Base-by-base conservation (phyloP, 192 early-diverging fungal species). In the Coemansia nantahalensis region DNA sequence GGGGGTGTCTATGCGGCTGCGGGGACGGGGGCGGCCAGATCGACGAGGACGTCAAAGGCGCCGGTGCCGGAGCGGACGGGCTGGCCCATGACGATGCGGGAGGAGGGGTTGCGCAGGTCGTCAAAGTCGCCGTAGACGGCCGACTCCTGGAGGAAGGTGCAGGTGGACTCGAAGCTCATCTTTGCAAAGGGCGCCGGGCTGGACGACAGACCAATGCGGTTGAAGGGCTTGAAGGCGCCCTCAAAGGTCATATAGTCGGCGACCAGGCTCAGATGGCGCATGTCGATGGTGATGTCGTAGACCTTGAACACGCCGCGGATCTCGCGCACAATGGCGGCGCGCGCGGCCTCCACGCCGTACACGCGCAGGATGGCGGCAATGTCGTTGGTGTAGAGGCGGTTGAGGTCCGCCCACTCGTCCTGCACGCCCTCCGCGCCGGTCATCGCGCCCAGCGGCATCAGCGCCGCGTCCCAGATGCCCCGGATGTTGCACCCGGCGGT, bases 161-260 rank as follows among this genome's bases (percentile, higher is more conserved):
- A 94, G 11, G 97, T 98, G 35, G 91, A 90, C 59, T 99, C 97
- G 67, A 91, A 99, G 62, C 86, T 90, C 97, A 99, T 99, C 79
- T 98, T 92, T 19, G 91, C 80, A 64, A 99, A 95, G 10, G 97
- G 97, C 37, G 87, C 84, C 12, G 92, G 84, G 50, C 91, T 97
- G 12, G 92, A 91, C 39, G 80, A 82, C 68, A 99, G 90, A 54
- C 94, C 92, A 57, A 89, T 89, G 21, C 95, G 87, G 82, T 93
- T 96, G 80, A 98, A 97, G 7, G 97, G 90, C 57, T 97, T 97
- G 83, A 90, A 99, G 3, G 86, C 92, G 50, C 97, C 95, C 79
- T 98, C 97, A 62, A 96, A 98, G 0, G 97, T 99, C 97, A 99
- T 99, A 65, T 94, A 97, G 64, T 99, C 97, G 36, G 94, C 94